phyloP scores from a whole-genome alignment of 2,329 filamentous ascomycete species.

The Pseudogymnoascus sp. region DNA sequence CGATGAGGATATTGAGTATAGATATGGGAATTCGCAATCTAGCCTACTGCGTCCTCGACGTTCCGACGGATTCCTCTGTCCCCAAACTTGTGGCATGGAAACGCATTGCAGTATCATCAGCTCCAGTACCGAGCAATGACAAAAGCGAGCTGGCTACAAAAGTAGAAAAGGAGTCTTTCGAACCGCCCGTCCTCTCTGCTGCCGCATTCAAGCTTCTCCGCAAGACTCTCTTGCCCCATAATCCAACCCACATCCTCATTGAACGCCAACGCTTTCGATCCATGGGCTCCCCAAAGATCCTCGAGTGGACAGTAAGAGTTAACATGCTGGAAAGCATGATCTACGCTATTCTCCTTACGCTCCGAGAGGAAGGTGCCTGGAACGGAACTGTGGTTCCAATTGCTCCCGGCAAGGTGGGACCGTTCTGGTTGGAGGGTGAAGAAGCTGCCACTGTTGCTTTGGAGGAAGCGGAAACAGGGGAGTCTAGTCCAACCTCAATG shows the following conservation, averaged over 20 bases:
- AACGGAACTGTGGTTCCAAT: constrained; percentile 43
- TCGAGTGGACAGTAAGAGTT: constrained; percentile 77
- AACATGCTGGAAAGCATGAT: constrained; percentile 80
- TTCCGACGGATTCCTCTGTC: constrained; percentile 18
- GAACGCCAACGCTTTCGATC: constrained; percentile 57
- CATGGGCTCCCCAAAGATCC: constrained; percentile 55
- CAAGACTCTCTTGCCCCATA: constrained; percentile 38
- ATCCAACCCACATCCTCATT: constrained; percentile 66
- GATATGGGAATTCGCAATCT: constrained; percentile 82
- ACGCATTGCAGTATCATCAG: constrained; percentile 34
- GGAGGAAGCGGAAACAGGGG: constrained; percentile 20
- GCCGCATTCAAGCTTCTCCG: constrained; percentile 50
- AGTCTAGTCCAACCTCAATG: neutral
- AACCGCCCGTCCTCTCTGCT: constrained; percentile 45
- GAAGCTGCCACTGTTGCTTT: constrained; percentile 18
- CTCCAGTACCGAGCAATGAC: constrained; percentile 22
- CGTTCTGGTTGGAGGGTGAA: constrained; percentile 44
- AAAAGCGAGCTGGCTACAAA: constrained; percentile 14
- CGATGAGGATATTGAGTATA: constrained; percentile 61
- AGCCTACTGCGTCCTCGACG: constrained; percentile 59
- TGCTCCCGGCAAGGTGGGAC: constrained; percentile 46
- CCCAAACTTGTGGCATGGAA: constrained; percentile 31
- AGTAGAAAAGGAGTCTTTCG: constrained; percentile 39
- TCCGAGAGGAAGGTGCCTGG: constrained; percentile 41
- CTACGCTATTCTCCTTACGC: constrained; percentile 59